Evolutionary conservation across 306 rosid species (phyloP), one percentile per base, ranked within the genome.

Genomic region (Vigna reflexopilosa): DNA sequence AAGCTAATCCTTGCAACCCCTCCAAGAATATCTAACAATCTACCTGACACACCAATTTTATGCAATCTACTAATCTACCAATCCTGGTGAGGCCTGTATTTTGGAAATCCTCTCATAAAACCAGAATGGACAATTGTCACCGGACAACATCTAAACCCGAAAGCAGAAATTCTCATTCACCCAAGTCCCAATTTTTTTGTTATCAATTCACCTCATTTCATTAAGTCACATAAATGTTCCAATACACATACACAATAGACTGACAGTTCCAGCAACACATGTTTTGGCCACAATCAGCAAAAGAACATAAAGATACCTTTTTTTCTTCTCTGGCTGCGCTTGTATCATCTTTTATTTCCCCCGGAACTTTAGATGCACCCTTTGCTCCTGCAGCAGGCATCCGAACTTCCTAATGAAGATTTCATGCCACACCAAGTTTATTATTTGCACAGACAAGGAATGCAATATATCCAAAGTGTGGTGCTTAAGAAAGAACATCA

Each of bases 381-480:
- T 91, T 95, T 69, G 93, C 76, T 51, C 98, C 89, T 44, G 98
- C 93, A 65, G 98, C 97, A 58, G 98, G 98, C 90, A 95, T 88
- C 79, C 98, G 88, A 76, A 95, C 98, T 92, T 95, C 98, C 96
- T 93, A 84, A 77, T 11, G 78, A 72, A 30, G 28, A 71, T 4
- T 16, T 49, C 64, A 58, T 51, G 61, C 83, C 38, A 69, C 49
- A 69, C 49, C 70, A 61, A 67, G 30, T 50, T 32, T 24, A 66
- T 69, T 16, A 72, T 32, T 13, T 30, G 49, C 56, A 56, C 5
- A 55, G 44, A 45, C 26, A 72, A 34, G 26, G 5, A 63, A 36
- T 38, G 51, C 11, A 63, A 63, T 38, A 6, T 38, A 7, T 19
- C 51, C 66, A 64, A 67, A 68, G 67, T 48, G 17, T 26, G 44